Conservation (phyloP, 495 filamentous ascomycete genomes). For the Aspergillus homomorphus region DNA sequence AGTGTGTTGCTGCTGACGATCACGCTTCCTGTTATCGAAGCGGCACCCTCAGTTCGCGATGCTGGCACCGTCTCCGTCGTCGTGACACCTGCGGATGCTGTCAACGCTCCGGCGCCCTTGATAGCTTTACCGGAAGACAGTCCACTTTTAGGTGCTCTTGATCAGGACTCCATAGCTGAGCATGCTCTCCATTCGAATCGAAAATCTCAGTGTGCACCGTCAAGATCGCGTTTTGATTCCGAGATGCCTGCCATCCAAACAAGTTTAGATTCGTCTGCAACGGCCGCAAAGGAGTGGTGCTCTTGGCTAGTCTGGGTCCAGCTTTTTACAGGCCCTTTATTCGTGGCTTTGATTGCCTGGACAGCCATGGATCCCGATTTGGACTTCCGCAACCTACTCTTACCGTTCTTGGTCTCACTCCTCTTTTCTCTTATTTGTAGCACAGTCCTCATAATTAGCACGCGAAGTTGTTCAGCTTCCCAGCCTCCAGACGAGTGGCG, state of each 20-base stretch:
- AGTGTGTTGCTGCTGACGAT: conserved; percentile 88
- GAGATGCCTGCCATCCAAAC: conserved; percentile 35
- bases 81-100: conserved; percentile 32
- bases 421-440: conserved; percentile 66
- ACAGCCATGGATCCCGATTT: conserved; percentile 58
- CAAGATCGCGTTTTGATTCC: conserved; percentile 39
- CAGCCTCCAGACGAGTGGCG: conserved; percentile 60
- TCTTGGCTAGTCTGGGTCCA: conserved; percentile 86
- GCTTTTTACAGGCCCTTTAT: conserved; percentile 82
- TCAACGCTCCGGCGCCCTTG: conserved; percentile 23
- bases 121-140: conserved; percentile 46
- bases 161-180: conserved; percentile 15
- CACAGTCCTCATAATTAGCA: conserved; percentile 58
- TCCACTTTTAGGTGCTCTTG: conserved; percentile 29
- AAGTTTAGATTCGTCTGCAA: conserved; percentile 21
- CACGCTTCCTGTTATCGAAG: conserved; percentile 88
- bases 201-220: conserved; percentile 17
- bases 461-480: conserved; percentile 42
- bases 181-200: conserved; percentile 14
- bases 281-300: conserved; percentile 65
- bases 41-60: conserved; percentile 48
- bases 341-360: conserved; percentile 75
- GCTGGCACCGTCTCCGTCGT: conserved; percentile 39
- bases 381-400: conserved; percentile 50
- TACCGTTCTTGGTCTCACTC: conserved; percentile 65